Evolutionary conservation across 2,329 filamentous ascomycete genomes (phyloP).

Genomic region (Neurospora sp.): DNA sequence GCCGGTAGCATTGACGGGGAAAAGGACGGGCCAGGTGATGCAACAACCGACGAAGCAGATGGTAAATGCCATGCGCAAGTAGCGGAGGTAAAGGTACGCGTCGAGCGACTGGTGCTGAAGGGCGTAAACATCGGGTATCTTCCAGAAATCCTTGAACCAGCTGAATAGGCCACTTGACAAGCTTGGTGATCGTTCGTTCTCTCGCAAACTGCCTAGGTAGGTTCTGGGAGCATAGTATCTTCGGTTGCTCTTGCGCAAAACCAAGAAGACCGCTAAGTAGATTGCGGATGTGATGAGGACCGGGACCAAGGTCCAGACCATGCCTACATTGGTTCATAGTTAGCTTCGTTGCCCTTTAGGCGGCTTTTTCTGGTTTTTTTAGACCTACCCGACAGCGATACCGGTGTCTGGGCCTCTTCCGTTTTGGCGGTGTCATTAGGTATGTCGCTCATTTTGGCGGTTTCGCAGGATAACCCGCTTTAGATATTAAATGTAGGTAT

Average conservation of each 20-base stretch:
- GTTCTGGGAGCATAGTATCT: slow-evolving; percentile 42
- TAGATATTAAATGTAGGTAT: not conserved
- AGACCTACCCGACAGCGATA: slow-evolving; percentile 15
- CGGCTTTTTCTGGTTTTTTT: not conserved
- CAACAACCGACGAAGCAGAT: slow-evolving; percentile 76
- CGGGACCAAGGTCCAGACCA: slow-evolving; percentile 34
- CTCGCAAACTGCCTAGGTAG: slow-evolving; percentile 36
- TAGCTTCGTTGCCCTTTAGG: not conserved
- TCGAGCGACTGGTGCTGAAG: slow-evolving; percentile 89
- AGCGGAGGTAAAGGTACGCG: slow-evolving; percentile 82
- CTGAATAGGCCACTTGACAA: slow-evolving; percentile 54
- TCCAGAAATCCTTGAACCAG: slow-evolving; percentile 60
- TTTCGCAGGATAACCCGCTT: not conserved
- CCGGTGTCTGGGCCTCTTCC: not conserved
- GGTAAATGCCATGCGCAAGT: slow-evolving; percentile 64
- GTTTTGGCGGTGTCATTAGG: not conserved
- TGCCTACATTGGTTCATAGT: slow-evolving; percentile 19
- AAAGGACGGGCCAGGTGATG: slow-evolving; percentile 81
- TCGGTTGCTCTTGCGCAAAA: slow-evolving; percentile 33
- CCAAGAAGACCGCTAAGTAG: slow-evolving; percentile 35
- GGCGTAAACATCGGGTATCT: slow-evolving; percentile 64
- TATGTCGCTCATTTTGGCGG: slow-evolving; percentile 4
- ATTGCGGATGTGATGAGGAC: slow-evolving; percentile 27
- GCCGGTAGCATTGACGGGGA: slow-evolving; percentile 79
- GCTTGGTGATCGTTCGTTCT: slow-evolving; percentile 46